A percentile compares a stretch with the other conserved stretches of the same genome.
Evolutionary conservation across 2,329 filamentous ascomycete species (phyloP).

Genomic region (Sporothrix variecibatus): DNA sequence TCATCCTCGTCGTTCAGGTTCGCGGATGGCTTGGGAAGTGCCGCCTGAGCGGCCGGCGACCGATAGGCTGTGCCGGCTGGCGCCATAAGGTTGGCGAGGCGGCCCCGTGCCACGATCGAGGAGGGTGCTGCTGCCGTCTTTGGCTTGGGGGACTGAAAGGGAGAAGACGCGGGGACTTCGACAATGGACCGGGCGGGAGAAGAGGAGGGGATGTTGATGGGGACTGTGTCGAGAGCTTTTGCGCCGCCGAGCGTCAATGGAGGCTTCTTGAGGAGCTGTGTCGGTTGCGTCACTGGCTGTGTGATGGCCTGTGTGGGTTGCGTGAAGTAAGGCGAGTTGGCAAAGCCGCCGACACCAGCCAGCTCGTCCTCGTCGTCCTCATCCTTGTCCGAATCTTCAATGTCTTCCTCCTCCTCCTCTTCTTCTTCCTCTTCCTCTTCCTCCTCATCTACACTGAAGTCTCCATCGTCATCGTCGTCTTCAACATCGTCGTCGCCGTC

Average conservation of each 20-base stretch:
- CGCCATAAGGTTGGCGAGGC: conserved; percentile 66
- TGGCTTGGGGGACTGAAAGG: conserved; percentile 58
- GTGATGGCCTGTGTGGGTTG: conserved; percentile 50
- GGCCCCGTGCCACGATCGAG: conserved; percentile 35
- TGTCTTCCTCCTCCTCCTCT: conserved; percentile 41
- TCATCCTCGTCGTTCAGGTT: conserved; percentile 16
- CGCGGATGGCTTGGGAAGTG: neutral
- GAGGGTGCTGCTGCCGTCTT: conserved; percentile 25
- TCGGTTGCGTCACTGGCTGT: conserved; percentile 51
- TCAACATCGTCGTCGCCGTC: neutral
- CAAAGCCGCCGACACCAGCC: conserved; percentile 40
- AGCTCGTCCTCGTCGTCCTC: conserved; percentile 50
- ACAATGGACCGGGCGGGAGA: conserved; percentile 49
- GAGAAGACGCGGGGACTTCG: conserved; percentile 90
- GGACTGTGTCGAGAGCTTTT: conserved; percentile 27
- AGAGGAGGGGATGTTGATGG: conserved; percentile 40
- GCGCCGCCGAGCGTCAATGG: conserved; percentile 40
- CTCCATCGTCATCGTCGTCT: conserved; percentile 45
- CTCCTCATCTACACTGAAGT: conserved; percentile 32
- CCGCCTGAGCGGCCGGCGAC: conserved; percentile 41
- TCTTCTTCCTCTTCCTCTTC: conserved; percentile 45
- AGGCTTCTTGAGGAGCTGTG: conserved; percentile 46
- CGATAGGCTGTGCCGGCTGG: conserved; percentile 74
- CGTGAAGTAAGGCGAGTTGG: conserved; percentile 50
- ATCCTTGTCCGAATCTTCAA: conserved; percentile 31